phyloP scores from a whole-genome alignment of 495 filamentous ascomycete species.

The Talaromyces proteolyticus region DNA sequence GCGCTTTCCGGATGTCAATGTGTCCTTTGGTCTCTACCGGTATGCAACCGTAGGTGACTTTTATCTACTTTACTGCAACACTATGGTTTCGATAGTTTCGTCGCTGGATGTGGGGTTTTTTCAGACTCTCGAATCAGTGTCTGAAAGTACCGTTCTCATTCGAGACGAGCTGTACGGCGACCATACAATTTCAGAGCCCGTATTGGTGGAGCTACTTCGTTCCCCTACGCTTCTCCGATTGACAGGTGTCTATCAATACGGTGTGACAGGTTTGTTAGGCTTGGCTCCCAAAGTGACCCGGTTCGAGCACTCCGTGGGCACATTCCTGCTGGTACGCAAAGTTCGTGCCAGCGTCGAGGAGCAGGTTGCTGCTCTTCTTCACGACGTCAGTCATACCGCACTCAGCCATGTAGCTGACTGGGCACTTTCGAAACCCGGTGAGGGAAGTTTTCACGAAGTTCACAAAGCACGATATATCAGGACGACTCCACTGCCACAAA shows the following conservation, averaged over 20 bases:
- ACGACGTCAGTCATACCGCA: conserved; percentile 36
- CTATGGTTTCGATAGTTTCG: neutral
- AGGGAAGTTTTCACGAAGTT: conserved; percentile 36
- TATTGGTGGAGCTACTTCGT: conserved; percentile 31
- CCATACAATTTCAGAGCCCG: conserved; percentile 23
- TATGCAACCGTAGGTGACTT: no score
- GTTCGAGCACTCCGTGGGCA: conserved; percentile 38
- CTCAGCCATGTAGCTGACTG: conserved; percentile 38
- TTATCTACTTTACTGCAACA: no score
- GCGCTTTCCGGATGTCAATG: no score
- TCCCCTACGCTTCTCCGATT: conserved; percentile 26
- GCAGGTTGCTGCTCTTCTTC: conserved; percentile 36
- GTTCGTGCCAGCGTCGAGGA: conserved; percentile 31
- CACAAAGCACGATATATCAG: conserved; percentile 33
- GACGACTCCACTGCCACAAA: conserved; percentile 25
- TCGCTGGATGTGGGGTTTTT: conserved; percentile 10
- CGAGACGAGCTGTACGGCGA: conserved; percentile 31
- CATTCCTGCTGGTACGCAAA: conserved; percentile 33
- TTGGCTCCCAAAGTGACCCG: conserved; percentile 29
- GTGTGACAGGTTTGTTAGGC: conserved; percentile 29
- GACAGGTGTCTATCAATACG: conserved; percentile 29
- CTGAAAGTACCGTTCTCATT: conserved; percentile 16
- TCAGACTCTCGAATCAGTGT: conserved; percentile 14
- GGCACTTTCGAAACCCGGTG: conserved; percentile 31
- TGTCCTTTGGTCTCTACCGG: no score